A percentile compares a stretch with the other conserved stretches of the same genome.
Conservation (phyloP, 805 yeast species). For the Saturnispora ahearnii region DNA sequence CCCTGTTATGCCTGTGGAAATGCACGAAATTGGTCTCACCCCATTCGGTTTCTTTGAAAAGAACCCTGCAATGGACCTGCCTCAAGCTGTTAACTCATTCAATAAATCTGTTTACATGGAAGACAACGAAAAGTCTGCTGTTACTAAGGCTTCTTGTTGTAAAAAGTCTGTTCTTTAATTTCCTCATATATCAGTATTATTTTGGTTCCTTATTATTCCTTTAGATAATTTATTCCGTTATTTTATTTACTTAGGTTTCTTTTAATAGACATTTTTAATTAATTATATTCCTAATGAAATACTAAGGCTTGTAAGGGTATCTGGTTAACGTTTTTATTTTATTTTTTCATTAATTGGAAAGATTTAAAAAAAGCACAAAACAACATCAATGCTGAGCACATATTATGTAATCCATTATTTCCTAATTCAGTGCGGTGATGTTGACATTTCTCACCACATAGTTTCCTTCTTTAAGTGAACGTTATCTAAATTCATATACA, state of each 20-base stretch:
- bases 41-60: slow-evolving; percentile 70
- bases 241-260: neutral
- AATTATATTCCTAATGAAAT: too few relatives aligned
- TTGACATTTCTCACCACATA: neutral
- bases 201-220: neutral
- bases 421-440: neutral
- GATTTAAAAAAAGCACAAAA: neutral
- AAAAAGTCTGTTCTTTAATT: slow-evolving; percentile 19
- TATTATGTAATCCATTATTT: neutral
- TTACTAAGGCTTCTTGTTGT: slow-evolving; percentile 23
- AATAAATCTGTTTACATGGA: slow-evolving; percentile 48
- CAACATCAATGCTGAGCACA: neutral
- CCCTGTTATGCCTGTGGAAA: slow-evolving; percentile 87
- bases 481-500: neutral
- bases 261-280: too few relatives aligned
- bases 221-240: neutral
- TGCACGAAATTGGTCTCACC: slow-evolving; percentile 53
- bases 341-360: too few relatives aligned
- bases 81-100: slow-evolving; percentile 57
- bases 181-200: neutral
- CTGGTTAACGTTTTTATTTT: too few relatives aligned
- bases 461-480: neutral
- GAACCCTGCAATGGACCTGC: slow-evolving; percentile 73
- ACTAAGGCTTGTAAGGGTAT: too few relatives aligned
- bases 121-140: slow-evolving; percentile 13